Evolutionary conservation across 805 yeast species (phyloP).

Genomic region (Ogataea allantospora): DNA sequence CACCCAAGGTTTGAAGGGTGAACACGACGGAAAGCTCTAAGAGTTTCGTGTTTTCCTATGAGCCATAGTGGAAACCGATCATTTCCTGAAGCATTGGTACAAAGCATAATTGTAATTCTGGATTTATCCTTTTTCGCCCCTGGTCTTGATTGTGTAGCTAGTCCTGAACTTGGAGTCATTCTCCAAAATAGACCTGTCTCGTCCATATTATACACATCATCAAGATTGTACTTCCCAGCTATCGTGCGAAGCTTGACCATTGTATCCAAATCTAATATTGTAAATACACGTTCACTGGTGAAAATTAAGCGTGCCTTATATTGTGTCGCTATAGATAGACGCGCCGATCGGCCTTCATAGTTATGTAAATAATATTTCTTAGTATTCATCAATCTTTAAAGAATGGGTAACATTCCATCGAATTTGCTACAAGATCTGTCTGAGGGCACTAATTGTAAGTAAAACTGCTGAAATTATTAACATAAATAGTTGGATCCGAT

Average conservation of each 20-base stretch:
- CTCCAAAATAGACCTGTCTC: not conserved
- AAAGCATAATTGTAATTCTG: not conserved
- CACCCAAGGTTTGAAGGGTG: not conserved
- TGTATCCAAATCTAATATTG: too few species aligned
- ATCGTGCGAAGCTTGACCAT: too few species aligned
- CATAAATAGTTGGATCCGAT: constrained; percentile 68
- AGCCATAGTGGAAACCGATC: not conserved
- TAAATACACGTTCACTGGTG: too few species aligned
- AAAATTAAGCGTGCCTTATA: too few species aligned
- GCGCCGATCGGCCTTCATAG: constrained; percentile 1
- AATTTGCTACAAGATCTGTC: constrained; percentile 60
- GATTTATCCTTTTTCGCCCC: not conserved
- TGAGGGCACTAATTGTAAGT: constrained; percentile 75
- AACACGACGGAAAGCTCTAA: not conserved
- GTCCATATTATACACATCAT: not conserved
- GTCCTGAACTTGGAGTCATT: not conserved
- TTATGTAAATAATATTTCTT: not conserved
- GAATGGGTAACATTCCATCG: constrained; percentile 39
- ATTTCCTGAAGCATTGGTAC: not conserved
- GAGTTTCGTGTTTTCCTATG: not conserved
- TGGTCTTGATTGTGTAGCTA: not conserved
- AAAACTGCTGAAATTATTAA: too few species aligned
- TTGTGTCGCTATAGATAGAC: constrained; percentile 1
- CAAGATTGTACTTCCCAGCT: too few species aligned
- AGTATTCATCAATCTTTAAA: not conserved